Percentiles rank a stretch among this genome's conserved stretches.
Evolutionary conservation across 2,329 filamentous ascomycete species (phyloP).

Genomic region (Orbilia ellipsospora): DNA sequence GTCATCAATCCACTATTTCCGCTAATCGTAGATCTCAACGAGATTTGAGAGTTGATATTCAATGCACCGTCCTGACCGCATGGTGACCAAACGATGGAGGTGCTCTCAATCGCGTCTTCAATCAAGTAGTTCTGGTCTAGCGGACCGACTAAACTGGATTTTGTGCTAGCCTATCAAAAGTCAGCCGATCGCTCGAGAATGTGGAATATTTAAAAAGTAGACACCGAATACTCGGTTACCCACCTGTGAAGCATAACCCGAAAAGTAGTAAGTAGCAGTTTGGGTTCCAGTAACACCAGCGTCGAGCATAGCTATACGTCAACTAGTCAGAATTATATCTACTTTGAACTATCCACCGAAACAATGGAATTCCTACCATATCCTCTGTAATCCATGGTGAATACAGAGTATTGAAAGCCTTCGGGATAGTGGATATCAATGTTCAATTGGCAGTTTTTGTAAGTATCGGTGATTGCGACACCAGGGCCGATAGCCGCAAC

Average conservation of each 20-base stretch:
- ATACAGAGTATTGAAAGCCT: slow-evolving; percentile 68
- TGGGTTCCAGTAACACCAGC: slow-evolving; percentile 65
- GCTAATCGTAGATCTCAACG: slow-evolving; percentile 61
- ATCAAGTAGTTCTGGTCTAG: slow-evolving; percentile 64
- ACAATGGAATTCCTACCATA: slow-evolving; percentile 60
- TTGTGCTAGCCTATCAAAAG: slow-evolving; percentile 27
- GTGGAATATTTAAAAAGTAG: background rate
- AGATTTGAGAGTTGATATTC: slow-evolving; percentile 69
- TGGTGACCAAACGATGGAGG: slow-evolving; percentile 67
- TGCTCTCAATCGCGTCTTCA: slow-evolving; percentile 65
- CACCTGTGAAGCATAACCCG: slow-evolving; percentile 62
- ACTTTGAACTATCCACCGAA: background rate
- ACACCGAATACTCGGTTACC: background rate
- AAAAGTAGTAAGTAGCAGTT: slow-evolving; percentile 69
- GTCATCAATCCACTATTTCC: slow-evolving; percentile 63
- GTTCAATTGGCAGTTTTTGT: slow-evolving; percentile 69
- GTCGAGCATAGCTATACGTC: slow-evolving; percentile 62
- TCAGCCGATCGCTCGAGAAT: background rate
- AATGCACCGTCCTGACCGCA: slow-evolving; percentile 66
- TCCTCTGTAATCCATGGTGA: slow-evolving; percentile 68
- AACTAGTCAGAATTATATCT: background rate
- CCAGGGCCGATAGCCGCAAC: slow-evolving; percentile 66
- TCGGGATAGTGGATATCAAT: slow-evolving; percentile 67
- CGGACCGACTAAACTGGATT: slow-evolving; percentile 64
- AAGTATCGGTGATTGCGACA: slow-evolving; percentile 63